Percentiles rank a stretch among this genome's conserved stretches.
phyloP scores from a whole-genome alignment of 2,329 filamentous ascomycete species.

The Sporothrix dimorphospora region DNA sequence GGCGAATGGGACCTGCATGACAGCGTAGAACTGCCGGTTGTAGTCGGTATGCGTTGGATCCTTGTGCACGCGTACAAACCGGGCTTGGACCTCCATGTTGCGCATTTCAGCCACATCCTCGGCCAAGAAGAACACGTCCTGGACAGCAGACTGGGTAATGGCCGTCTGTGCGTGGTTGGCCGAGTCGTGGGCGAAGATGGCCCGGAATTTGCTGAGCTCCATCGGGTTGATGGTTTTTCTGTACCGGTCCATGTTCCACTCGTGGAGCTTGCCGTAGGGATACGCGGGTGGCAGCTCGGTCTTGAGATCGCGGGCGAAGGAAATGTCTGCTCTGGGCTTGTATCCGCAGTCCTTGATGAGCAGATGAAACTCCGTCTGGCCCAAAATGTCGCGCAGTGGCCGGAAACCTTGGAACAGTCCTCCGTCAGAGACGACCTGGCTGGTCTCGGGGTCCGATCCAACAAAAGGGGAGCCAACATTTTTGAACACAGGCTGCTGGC shows the following conservation, averaged over 20 bases:
- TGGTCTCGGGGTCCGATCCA: not conserved
- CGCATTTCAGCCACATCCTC: not conserved
- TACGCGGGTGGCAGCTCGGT: not conserved
- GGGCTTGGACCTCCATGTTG: no score
- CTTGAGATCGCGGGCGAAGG: not conserved
- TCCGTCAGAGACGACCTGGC: not conserved
- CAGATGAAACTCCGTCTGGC: not conserved
- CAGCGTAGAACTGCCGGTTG: not conserved
- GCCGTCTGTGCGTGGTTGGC: not conserved
- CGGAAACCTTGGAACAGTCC: constrained; percentile 2
- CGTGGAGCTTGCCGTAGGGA: not conserved
- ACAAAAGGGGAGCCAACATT: not conserved
- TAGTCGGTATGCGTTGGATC: no score
- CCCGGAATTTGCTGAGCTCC: not conserved
- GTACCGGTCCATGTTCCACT: not conserved
- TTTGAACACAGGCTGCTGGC: not conserved
- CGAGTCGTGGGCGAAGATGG: not conserved
- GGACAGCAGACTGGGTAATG: not conserved
- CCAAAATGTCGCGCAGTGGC: not conserved
- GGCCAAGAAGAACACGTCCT: not conserved
- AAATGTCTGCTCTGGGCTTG: not conserved
- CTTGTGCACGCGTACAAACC: no score
- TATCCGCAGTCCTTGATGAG: not conserved
- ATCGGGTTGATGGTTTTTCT: not conserved
- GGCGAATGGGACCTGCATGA: not conserved